phyloP scores from a whole-genome alignment of 192 early-diverging fungal genomes.

The Backusella westeae region DNA sequence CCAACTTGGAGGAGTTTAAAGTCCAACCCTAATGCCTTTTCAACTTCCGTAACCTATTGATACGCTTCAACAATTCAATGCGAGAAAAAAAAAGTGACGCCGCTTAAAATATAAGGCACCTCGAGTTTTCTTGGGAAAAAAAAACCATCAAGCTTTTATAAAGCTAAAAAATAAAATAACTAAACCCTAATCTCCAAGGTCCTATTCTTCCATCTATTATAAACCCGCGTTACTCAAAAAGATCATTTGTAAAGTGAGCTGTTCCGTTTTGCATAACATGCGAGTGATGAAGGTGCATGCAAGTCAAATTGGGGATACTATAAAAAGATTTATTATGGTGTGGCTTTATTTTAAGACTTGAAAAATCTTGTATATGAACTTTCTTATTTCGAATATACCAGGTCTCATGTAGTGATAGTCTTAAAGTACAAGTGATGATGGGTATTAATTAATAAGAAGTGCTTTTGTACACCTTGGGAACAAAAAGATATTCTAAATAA shows the following conservation, averaged over 20 bases:
- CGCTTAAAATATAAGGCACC: not conserved
- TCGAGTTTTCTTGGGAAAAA: slow-evolving; percentile 8
- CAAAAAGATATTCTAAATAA: not conserved
- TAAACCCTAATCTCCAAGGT: not conserved
- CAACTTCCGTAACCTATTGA: not conserved
- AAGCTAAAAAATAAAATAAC: not conserved
- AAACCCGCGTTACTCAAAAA: not conserved
- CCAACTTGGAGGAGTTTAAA: not conserved
- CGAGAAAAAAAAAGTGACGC: not conserved
- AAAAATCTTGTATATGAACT: not conserved
- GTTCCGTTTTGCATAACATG: not conserved
- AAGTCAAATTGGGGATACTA: not conserved
- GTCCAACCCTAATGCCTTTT: not conserved
- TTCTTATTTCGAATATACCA: not conserved
- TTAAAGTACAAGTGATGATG: no score
- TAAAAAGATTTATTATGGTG: not conserved
- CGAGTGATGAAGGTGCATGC: not conserved
- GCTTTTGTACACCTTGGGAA: not conserved
- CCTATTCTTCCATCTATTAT: not conserved
- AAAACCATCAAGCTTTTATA: not conserved
- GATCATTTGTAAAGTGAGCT: not conserved
- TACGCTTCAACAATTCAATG: not conserved
- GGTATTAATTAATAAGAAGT: not conserved
- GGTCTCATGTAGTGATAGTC: not conserved
- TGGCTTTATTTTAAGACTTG: not conserved